Evolutionary conservation across 805 yeast genomes (phyloP).

Genomic region (Schizosaccharomyces octosporus): DNA sequence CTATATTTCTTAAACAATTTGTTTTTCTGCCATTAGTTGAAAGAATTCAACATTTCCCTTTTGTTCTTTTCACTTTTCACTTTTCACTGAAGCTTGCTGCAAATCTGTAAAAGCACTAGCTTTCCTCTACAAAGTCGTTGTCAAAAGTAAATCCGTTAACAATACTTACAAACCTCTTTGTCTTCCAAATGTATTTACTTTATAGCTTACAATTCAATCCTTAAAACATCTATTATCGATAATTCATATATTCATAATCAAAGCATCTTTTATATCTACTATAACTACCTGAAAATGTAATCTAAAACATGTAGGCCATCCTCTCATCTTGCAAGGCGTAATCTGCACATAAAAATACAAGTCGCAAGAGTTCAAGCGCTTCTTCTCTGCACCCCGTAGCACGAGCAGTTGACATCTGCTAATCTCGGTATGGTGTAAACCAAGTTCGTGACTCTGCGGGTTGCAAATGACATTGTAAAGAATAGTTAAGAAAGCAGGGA

Average conservation of each 20-base stretch:
- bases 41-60: not conserved
- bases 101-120: too few species aligned
- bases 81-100: not conserved
- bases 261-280: not conserved
- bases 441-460: conserved; percentile 1
- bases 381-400: not conserved
- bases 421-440: not conserved
- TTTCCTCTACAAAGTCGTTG: too few species aligned
- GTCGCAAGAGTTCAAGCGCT: not conserved
- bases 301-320: not conserved
- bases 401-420: conserved; percentile 1
- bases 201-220: too few species aligned
- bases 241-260: too few species aligned
- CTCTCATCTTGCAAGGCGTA: not conserved
- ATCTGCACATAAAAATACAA: not conserved
- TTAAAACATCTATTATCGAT: too few species aligned
- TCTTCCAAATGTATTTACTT: too few species aligned
- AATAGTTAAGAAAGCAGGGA: not conserved
- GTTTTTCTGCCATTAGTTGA: too few species aligned
- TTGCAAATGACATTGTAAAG: not conserved
- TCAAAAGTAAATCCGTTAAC: too few species aligned
- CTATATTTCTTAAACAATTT: too few species aligned
- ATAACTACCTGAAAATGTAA: not conserved
- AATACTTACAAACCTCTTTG: too few species aligned
- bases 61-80: too few species aligned